Percentiles rank a stretch among this genome's conserved stretches.
Conservation (phyloP, 306 rosid species). For the Canavalia ensiformis region DNA sequence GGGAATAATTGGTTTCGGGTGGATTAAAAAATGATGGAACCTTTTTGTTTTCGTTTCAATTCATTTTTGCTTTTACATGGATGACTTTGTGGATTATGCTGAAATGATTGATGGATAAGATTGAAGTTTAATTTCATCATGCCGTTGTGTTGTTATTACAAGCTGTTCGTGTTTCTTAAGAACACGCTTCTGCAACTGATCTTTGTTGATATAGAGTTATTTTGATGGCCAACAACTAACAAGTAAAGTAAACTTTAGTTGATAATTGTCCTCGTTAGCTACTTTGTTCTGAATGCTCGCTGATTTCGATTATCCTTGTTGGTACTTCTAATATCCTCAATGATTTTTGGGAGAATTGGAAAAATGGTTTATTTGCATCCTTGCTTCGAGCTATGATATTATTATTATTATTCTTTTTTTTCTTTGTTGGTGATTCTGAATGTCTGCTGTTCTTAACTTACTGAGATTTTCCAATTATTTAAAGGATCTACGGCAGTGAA, state of each 20-base stretch:
- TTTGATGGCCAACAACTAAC: background rate
- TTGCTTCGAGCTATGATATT: background rate
- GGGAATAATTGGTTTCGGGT: background rate
- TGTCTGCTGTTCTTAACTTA: background rate
- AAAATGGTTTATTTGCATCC: slow-evolving; percentile 15
- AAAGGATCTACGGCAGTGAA: slow-evolving; percentile 61
- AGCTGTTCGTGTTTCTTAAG: slow-evolving; percentile 21
- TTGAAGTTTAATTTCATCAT: background rate
- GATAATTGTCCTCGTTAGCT: background rate
- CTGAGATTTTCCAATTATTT: slow-evolving; percentile 14
- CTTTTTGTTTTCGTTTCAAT: background rate
- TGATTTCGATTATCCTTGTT: background rate
- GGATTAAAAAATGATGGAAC: background rate
- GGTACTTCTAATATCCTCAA: background rate
- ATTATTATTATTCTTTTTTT: background rate
- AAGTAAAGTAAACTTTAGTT: background rate
- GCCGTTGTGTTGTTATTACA: background rate
- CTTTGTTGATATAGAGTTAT: background rate
- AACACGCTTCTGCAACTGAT: background rate
- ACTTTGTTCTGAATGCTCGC: background rate
- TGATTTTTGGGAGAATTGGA: background rate
- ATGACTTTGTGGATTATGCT: slow-evolving; percentile 22
- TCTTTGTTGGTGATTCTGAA: background rate
- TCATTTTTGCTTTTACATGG: background rate
- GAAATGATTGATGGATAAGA: background rate